Evolutionary conservation across 495 filamentous ascomycete genomes (phyloP), one percentile per base, ranked within the genome.

Genomic region (Penicillium chermesinum): DNA sequence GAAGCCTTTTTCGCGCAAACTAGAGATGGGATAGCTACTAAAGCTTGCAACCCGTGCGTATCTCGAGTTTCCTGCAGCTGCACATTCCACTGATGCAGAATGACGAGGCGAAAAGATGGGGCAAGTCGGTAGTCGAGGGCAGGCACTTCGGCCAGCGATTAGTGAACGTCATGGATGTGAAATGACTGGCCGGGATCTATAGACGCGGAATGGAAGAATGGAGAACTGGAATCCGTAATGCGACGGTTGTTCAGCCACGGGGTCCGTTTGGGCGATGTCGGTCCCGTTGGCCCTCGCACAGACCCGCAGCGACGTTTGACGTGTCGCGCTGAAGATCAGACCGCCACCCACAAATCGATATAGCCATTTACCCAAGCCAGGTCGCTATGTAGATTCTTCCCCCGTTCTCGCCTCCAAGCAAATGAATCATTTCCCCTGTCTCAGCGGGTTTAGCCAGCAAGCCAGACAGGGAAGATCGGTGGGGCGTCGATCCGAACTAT

Each of bases 21-120:
- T n/a, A n/a, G n/a, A n/a, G n/a, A n/a, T n/a, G n/a, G n/a, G n/a
- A n/a, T n/a, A n/a, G n/a, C n/a, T n/a, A n/a, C n/a, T n/a, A n/a
- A n/a, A n/a, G n/a, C n/a, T n/a, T n/a, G n/a, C n/a, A n/a, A n/a
- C n/a, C 37, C 25, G 30, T 41, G 25, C 25, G n/a, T 30, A 30
- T 30, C 25, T 30, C 25, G 25, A 10, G 30, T 22, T 12, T 43
- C 30, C n/a, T 38, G 33, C 41, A 19, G 9, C 37, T 38, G 38
- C 45, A 57, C 54, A 57, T 57, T 57, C 54, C 54, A 52, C 36
- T 50, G 38, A 50, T 49, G 49, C 37, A 40, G 6, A 38, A 47
- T 52, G 54, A 57, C 49, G 54, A 52, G 3, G 30, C 27, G 4
- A 34, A 44, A 21, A 12, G 20, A 25, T 42, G 1, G 20, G 27